Base-by-base conservation (phyloP, 371 early-diverging fungal genomes). In the Mucor irregularis region DNA sequence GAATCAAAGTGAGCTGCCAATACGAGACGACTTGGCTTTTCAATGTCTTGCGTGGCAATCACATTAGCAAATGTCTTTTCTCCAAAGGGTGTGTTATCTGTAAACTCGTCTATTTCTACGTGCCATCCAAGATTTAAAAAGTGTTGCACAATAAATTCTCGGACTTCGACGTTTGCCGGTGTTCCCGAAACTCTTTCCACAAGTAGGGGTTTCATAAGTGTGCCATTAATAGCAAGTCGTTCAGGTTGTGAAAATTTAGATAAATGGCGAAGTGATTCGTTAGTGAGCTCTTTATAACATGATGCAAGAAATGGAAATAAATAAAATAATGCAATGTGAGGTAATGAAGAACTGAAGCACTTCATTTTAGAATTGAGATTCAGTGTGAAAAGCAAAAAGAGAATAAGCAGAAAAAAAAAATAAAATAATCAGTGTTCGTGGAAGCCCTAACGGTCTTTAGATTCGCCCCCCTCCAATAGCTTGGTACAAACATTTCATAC, bases 1-100 rank as follows among this genome's bases (percentile, higher is more conserved):
- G 91, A 90, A 69, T 97, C 97, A 58, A 83, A 96, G 66, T 96
- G 98, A 1, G 98, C 98, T 2, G 94, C 91, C 26, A 97, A 72
- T 5, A 96, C 89, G 6, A 97, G 76, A 3, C 91, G 79, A 49
- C 75, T 73, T 37, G 70, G 66, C 0, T 91, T 91, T 7, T 78
- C 60, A 3, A 89, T 86, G 61, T 93, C 81, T 61, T 91, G 88
- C 14, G 95, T 96, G 9, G 85, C 93, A 55, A 97, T 85, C 33
- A 96, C 81, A 71, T 97, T 97, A 45, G 83, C 82, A 66, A 97
- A 95, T 2, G 66, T 47, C 47, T 81, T 87, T n/a, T 53, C 24
- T 6, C 95, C 96, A 44, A 73, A 56, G 4, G 96, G 94, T 4
- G 96, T 96, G 5, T 51, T 49, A 10, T 80, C 88, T 16, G 64